Conservation (phyloP, 352 stramenopile genomes). For the Pythium rhizo-oryzae region DNA sequence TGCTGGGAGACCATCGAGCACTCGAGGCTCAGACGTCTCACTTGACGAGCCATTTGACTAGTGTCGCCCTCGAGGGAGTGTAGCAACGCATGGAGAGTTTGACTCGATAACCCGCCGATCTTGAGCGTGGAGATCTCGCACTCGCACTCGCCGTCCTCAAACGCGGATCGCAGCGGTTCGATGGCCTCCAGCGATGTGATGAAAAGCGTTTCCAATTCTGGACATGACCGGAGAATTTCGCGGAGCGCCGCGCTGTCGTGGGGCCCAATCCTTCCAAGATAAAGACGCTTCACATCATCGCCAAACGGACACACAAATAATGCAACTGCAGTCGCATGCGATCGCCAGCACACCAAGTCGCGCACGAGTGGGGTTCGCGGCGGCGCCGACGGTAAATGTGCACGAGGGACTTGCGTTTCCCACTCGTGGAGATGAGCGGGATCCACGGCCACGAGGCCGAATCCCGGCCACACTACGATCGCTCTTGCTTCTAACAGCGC, state of each 20-base stretch:
- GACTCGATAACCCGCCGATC: background rate
- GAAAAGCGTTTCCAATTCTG: background rate
- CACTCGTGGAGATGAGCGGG: background rate
- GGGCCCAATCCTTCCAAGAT: background rate
- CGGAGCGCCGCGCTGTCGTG: background rate
- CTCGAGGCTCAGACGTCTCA: background rate
- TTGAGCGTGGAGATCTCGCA: conserved; percentile 2
- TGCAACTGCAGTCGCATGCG: background rate
- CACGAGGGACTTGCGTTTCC: background rate
- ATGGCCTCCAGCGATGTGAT: background rate
- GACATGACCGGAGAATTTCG: background rate
- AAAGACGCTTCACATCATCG: background rate
- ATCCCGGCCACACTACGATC: background rate
- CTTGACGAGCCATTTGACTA: background rate
- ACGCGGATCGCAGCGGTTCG: background rate
- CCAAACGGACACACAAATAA: background rate
- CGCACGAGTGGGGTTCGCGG: background rate
- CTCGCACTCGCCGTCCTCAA: background rate
- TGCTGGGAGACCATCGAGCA: background rate
- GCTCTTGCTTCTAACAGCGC: background rate
- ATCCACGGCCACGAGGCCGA: background rate
- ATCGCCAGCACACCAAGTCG: background rate
- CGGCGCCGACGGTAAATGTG: no score
- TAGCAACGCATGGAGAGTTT: background rate
- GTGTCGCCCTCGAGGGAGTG: background rate